These are phyloP conservation scores for Coemansia furcata DNA, from an alignment of 192 early-diverging fungal species.

Conservation along the genomic window DNA sequence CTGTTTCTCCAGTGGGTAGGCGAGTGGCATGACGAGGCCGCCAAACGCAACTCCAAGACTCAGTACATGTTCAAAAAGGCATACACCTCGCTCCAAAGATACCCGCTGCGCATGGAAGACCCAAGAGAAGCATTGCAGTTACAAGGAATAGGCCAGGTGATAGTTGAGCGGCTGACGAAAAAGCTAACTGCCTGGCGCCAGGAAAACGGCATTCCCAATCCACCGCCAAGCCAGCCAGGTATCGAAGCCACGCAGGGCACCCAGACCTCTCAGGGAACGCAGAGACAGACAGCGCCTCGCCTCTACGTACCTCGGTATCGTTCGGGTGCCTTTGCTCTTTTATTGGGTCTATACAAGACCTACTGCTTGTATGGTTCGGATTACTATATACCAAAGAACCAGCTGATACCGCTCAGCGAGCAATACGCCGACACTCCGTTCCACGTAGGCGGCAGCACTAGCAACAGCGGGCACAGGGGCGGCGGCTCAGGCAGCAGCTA, in stretches of 20 bases:
- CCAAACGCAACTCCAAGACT: constrained; percentile 45
- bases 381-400: constrained; percentile 61
- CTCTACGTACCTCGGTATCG: constrained; percentile 75
- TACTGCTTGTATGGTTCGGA: constrained; percentile 35
- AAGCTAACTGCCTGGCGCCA: constrained; percentile 56
- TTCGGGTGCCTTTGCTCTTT: constrained; percentile 77
- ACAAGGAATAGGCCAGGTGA: constrained; percentile 62
- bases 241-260: constrained; percentile 1
- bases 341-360: constrained; percentile 62
- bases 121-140: constrained; percentile 60
- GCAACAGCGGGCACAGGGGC: constrained; percentile 41
- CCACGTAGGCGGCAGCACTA: constrained; percentile 29
- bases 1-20: constrained; percentile 68
- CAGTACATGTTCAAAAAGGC: constrained; percentile 64
- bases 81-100: constrained; percentile 58
- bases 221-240: not conserved
- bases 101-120: constrained; percentile 60
- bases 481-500: constrained; percentile 4
- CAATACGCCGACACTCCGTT: constrained; percentile 67
- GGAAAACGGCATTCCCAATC: constrained; percentile 44
- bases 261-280: not conserved
- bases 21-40: constrained; percentile 66
- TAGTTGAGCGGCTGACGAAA: constrained; percentile 55
- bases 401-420: constrained; percentile 67
- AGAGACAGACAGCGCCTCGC: constrained; percentile 7